Conservation (phyloP, 1,139 yeast species). For the Suhomyces atakaporum region DNA sequence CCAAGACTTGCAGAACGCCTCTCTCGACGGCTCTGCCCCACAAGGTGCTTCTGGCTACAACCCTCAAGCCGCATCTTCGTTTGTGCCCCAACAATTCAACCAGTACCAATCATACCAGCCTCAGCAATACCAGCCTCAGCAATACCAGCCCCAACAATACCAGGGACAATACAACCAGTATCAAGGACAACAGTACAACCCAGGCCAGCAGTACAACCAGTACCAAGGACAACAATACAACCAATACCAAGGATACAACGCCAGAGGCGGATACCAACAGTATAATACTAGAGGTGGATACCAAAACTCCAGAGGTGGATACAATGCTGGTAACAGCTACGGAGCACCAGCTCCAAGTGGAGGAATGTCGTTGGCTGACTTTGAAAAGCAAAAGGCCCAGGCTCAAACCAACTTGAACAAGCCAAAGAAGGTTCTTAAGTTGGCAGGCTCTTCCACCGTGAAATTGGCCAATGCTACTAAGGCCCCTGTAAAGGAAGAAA, state of each 20-base stretch:
- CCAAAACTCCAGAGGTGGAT: slow-evolving; percentile 22
- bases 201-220: slow-evolving; percentile 15
- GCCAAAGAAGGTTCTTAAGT: slow-evolving; percentile 63
- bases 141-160: slow-evolving; percentile 6
- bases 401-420: slow-evolving; percentile 44
- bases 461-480: slow-evolving; percentile 63
- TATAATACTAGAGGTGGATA: slow-evolving; percentile 12
- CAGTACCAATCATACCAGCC: slow-evolving; percentile 21
- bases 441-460: slow-evolving; percentile 65
- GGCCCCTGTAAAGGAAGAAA: slow-evolving; percentile 30
- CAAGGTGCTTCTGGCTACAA: slow-evolving; percentile 34
- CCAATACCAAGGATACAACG: slow-evolving; percentile 17
- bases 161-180: slow-evolving; percentile 20
- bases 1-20: slow-evolving; percentile 54
- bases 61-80: slow-evolving; percentile 34
- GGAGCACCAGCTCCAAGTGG: slow-evolving; percentile 32
- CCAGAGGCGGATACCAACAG: slow-evolving; percentile 16
- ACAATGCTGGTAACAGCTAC: slow-evolving; percentile 26
- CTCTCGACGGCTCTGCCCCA: slow-evolving; percentile 31
- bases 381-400: slow-evolving; percentile 67
- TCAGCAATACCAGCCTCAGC: slow-evolving; percentile 3
- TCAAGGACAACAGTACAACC: slow-evolving; percentile 25
- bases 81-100: slow-evolving; percentile 40
- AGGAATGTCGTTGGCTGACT: slow-evolving; percentile 87
- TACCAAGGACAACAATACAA: slow-evolving; percentile 17